Evolutionary conservation across 1,139 yeast species (phyloP), one percentile per base, ranked within the genome.

Genomic region (Yamadazyma buinensis): DNA sequence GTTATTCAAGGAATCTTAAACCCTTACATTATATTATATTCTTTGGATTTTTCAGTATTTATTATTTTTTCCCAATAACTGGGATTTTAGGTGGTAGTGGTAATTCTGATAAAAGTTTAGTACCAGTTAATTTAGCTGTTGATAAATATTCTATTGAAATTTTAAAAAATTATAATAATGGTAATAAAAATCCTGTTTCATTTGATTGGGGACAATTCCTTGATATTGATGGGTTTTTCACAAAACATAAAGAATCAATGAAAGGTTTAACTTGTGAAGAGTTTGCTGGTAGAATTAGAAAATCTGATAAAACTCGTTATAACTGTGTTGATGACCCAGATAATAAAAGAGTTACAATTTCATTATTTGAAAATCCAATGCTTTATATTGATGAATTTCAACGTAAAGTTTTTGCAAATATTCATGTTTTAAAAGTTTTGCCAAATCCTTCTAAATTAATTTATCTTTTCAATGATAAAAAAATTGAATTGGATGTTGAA

Each of bases 301-400:
- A 38, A 30, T 30, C 41, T 19, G 45, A 42, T 15, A 35, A 35
- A 26, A 40, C 37, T 17, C 33, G 35, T n/a, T 44, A 26, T 31
- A 42, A 45, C 30, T 46, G 50, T 34, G 23, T 28, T 13, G 48
- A 46, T 26, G 46, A 42, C 23, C 46, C 49, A 4, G 40, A 38
- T 4, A 20, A 42, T 28, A 33, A 37, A 12, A 22, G 23, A 7
- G 32, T 33, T 14, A 47, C 49, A 1, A 38, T 46, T 14, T 30
- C 37, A 3, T 25, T 46, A 30, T 24, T 29, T 12, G 41, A 42
- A 31, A 46, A 46, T 32, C 41, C 44, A 7, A 32, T 39, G 13
- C 35, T 39, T 25, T 45, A 40, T 30, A 15, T 46, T 19, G 36
- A 37, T 9, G 39, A 35, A 21, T 15, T 19, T 10, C 30, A 44